Percentiles rank a stretch among this genome's conserved stretches.
These are phyloP conservation scores for Geotrichum siamense DNA, from an alignment of 1,139 yeast genomes.

Conservation along the genomic window DNA sequence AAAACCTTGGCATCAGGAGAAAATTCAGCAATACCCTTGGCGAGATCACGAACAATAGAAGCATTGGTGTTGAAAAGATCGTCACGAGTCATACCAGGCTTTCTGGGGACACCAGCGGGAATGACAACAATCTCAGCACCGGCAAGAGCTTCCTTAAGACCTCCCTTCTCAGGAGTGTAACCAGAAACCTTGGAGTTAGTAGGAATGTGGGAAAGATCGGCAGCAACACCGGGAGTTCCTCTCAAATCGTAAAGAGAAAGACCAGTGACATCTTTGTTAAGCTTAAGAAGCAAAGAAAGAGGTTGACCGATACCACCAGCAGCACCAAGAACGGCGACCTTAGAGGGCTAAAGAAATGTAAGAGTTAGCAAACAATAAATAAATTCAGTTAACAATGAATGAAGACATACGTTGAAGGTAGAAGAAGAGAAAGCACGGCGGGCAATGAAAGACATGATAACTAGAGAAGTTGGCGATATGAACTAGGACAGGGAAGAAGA, in stretches of 20 bases:
- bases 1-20: constrained; percentile 71
- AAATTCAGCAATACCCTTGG: constrained; percentile 66
- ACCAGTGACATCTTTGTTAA: constrained; percentile 50
- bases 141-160: constrained; percentile 51
- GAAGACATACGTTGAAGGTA: constrained; percentile 19
- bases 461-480: constrained; percentile 7
- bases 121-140: constrained; percentile 75
- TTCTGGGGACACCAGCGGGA: constrained; percentile 97
- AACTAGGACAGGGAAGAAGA: constrained; percentile 5
- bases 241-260: constrained; percentile 82
- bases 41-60: constrained; percentile 76
- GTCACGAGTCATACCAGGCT: constrained; percentile 98
- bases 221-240: constrained; percentile 87
- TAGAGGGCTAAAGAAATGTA: constrained; percentile 16
- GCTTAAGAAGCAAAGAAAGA: constrained; percentile 64
- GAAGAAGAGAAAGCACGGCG: constrained; percentile 25
- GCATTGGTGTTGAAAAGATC: constrained; percentile 92
- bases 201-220: constrained; percentile 85
- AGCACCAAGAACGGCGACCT: constrained; percentile 40
- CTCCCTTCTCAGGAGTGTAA: constrained; percentile 54
- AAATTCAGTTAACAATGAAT: not conserved
- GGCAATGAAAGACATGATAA: constrained; percentile 19
- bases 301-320: constrained; percentile 60
- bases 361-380: not conserved
- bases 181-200: constrained; percentile 68